Conservation (phyloP, 768 basidiomycete species). For the Amanita subjunquillea region DNA sequence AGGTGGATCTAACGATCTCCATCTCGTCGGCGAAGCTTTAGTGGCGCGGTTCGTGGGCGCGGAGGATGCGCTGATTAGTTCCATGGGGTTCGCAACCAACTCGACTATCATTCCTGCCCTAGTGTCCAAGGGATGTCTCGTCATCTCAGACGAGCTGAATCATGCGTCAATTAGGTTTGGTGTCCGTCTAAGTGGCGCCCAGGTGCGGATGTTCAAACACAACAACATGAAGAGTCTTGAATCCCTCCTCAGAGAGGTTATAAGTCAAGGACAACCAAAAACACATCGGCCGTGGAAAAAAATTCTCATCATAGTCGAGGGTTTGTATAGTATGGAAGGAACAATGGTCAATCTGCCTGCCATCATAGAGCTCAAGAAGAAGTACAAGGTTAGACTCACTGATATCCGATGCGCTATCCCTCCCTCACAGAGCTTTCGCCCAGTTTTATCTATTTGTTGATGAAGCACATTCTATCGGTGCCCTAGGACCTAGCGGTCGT, state of each 20-base stretch:
- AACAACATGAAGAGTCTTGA: conserved; percentile 88
- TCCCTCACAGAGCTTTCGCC: neutral
- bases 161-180: conserved; percentile 95
- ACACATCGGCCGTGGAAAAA: conserved; percentile 99
- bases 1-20: conserved; percentile 81
- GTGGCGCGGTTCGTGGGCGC: conserved; percentile 84
- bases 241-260: conserved; percentile 71
- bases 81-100: conserved; percentile 97
- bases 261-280: conserved; percentile 95
- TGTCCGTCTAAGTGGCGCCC: conserved; percentile 78
- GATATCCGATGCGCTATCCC: neutral
- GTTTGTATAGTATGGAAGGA: conserved; percentile 98
- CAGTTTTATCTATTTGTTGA: conserved; percentile 96
- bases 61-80: conserved; percentile 85
- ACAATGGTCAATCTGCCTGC: conserved; percentile 78
- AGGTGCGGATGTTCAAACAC: conserved; percentile 92
- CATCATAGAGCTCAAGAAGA: conserved; percentile 79
- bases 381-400: conserved; percentile 73
- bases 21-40: conserved; percentile 70
- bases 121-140: conserved; percentile 81
- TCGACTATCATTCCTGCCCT: conserved; percentile 90
- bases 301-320: conserved; percentile 90
- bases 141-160: conserved; percentile 96
- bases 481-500: conserved; percentile 87
- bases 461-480: conserved; percentile 97